Percentiles rank a stretch among this genome's conserved stretches.
These are phyloP conservation scores for Rostrohypoxylon terebratum DNA, from an alignment of 495 filamentous ascomycete genomes.

Conservation along the genomic window DNA sequence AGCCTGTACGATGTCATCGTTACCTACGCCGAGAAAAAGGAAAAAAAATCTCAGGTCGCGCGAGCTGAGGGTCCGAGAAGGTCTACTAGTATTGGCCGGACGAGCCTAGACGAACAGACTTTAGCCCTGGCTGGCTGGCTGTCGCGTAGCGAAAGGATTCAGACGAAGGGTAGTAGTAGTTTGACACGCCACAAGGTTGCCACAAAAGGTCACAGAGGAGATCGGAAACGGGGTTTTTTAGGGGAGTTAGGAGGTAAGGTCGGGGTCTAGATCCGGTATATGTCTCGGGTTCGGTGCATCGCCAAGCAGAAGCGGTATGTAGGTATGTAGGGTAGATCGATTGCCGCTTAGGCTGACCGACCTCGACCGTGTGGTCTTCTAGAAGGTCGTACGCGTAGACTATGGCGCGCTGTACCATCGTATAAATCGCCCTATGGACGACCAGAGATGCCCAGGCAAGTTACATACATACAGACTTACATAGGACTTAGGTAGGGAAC, in stretches of 20 bases:
- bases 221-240: conserved; percentile 14
- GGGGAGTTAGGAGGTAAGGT: background rate
- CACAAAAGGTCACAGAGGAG: background rate
- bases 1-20: background rate
- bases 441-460: background rate
- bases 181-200: background rate
- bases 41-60: background rate
- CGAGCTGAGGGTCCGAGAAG: background rate
- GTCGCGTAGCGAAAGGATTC: background rate
- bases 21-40: background rate
- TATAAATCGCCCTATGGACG: background rate
- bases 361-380: conserved; percentile 14
- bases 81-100: background rate
- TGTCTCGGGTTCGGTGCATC: conserved; percentile 11
- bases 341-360: conserved; percentile 35
- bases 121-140: background rate
- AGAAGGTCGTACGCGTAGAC: conserved; percentile 3
- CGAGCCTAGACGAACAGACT: background rate
- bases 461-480: background rate
- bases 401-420: background rate
- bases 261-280: background rate
- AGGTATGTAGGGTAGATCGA: conserved; percentile 28
- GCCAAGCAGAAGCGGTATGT: conserved; percentile 3
- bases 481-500: background rate
- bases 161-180: conserved; percentile 2